Base-by-base conservation (phyloP, 176 grass and related monocot species). In the Oryza longistaminata region DNA sequence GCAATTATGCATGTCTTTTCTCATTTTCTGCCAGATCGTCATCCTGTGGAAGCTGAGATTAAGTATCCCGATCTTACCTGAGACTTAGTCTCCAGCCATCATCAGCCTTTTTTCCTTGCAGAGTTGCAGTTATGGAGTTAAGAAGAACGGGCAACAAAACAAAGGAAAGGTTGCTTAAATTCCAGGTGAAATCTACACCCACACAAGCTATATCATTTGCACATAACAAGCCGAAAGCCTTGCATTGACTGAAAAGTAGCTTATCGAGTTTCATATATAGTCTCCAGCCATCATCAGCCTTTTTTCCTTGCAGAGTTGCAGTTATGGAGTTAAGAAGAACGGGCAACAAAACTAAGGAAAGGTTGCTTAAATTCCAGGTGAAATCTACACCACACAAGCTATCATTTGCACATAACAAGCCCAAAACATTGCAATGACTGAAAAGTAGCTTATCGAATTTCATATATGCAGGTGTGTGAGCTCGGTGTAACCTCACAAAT, bases 51-150 rank as follows among this genome's bases (percentile, higher is more conserved):
- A 84, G 17, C 33, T 34, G 24, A 64, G 25, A 14, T 64, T 24
- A 35, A 61, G 21, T 11, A 62, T 31, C 60, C 68, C 68, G 42
- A 16, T 40, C 5, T 82, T 81, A 71, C 79, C 67, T 68, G 31
- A 81, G 11, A 52, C 3, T 39, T 19, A 16, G n/a, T 19, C 12
- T 43, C 33, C n/a, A 71, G 15, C 2, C 52, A 55, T 55, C 52
- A 55, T 55, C 35, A 64, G 61, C 67, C 46, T 68, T 70, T 48
- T 48, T 35, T 49, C 40, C 29, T 66, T 74, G 15, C n/a, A 12
- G 43, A 11, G 43, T 73, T 37, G 76, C 26, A 27, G 9, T 22
- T 68, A 17, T 14, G 5, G 27, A 31, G 15, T 48, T 10, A 80
- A 52, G 9, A 70, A 4, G 17, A 77, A 42, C 6, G 12, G 62